Base-by-base conservation (phyloP, 306 rosid genomes). In the Biancaea sappan region DNA sequence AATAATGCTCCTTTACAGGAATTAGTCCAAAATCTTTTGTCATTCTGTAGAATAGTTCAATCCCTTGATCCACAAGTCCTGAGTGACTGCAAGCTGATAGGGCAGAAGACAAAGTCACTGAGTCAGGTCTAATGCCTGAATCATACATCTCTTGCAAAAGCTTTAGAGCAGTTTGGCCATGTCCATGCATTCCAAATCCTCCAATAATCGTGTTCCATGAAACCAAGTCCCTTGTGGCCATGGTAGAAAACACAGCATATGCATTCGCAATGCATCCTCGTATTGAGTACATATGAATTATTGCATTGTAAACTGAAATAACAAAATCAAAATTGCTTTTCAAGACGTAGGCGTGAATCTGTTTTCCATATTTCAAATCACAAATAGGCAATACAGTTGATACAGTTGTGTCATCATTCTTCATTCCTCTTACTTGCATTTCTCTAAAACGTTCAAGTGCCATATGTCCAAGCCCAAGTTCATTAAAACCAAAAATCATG, bases 81-180 rank as follows among this genome's bases (percentile, higher is more conserved):
- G 85, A 81, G 58, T 87, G 86, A 40, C 86, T 67, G 46, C 85
- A 87, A 77, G 88, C 86, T 32, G 91, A 87, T 44, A 84, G 82
- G 16, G 74, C 78, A 53, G 77, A 81, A 54, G 91, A 79, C 69
- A 84, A 73, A 21, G 91, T 87, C 56, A 82, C 78, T 37, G 69
- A 79, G 74, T 74, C 56, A 2, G 85, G 87, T 22, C 31, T 51
- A 61, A 77, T 22, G 38, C 84, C 73, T 4, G 67, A 70, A 64
- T 31, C 66, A 25, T 53, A 60, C 91, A 87, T 87, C 70, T 79
- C 83, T 43, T 67, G 76, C 62, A 84, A 64, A 61, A 81, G 84
- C 70, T 77, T 46, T 14, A 81, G 53, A 73, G 83, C 84, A 66
- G 79, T 77, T 60, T 51, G 68, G 62, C 86, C 88, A 51, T 51